Conservation (phyloP, 345 rosid genomes). For the Eucalyptus pauciflora region DNA sequence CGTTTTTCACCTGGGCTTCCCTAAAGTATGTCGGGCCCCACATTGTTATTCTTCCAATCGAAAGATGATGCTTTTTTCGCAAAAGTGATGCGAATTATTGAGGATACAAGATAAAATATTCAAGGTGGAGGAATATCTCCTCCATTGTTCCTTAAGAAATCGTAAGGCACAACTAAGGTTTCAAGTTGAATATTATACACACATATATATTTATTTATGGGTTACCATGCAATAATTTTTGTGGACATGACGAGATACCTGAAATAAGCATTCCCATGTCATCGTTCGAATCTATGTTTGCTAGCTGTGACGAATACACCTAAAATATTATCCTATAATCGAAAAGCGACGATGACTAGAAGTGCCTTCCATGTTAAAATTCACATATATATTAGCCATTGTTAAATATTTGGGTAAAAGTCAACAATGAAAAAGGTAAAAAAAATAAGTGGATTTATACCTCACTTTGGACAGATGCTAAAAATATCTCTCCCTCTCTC, state of each 20-base stretch:
- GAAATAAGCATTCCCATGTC: not conserved
- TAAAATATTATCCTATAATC: not conserved
- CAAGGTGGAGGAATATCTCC: not conserved
- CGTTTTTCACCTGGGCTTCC: not conserved
- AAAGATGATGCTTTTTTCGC: not conserved
- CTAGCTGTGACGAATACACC: not conserved
- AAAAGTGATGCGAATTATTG: not conserved
- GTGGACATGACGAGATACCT: not conserved
- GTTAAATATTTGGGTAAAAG: not conserved
- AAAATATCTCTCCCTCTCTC: not conserved
- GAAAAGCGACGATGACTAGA: not conserved
- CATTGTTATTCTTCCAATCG: not conserved
- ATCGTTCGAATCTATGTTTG: not conserved
- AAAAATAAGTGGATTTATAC: not conserved
- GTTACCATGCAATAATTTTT: not conserved
- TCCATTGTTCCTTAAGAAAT: not conserved
- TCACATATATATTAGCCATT: not conserved
- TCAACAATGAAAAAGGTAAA: not conserved
- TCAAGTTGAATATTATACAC: not conserved
- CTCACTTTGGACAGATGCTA: not conserved
- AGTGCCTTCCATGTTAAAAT: not conserved
- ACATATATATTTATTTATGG: no score
- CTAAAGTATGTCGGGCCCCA: not conserved
- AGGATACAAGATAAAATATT: not conserved
- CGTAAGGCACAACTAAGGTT: not conserved